Conservation (phyloP, 2,329 filamentous ascomycete genomes). For the Onygenales sp. region DNA sequence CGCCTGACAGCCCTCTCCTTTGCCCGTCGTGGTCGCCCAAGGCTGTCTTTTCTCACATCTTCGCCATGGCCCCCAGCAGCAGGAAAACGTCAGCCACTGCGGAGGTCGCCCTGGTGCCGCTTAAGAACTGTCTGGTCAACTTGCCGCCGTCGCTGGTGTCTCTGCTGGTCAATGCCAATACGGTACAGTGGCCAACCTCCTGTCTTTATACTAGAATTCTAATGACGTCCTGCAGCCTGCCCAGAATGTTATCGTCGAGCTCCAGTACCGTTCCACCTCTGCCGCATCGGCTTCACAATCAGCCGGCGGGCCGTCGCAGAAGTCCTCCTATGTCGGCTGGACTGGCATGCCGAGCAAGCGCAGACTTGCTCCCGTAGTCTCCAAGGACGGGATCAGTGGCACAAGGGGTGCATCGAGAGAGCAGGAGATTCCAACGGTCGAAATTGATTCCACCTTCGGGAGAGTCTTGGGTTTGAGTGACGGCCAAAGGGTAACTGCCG, state of each 20-base stretch:
- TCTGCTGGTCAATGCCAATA: slow-evolving; percentile 79
- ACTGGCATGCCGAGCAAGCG: slow-evolving; percentile 95
- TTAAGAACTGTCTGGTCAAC: slow-evolving; percentile 94
- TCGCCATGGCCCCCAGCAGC: slow-evolving; percentile 28
- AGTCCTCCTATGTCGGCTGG: slow-evolving; percentile 85
- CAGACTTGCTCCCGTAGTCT: slow-evolving; percentile 62
- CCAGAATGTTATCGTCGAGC: slow-evolving; percentile 93
- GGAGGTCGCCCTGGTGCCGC: slow-evolving; percentile 73
- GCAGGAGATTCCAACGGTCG: slow-evolving; percentile 67
- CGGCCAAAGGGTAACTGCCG: slow-evolving; percentile 61
- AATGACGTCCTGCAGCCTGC: slow-evolving; percentile 51
- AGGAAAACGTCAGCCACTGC: slow-evolving; percentile 56
- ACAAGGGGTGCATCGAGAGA: slow-evolving; percentile 53
- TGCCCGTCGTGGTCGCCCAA: slow-evolving; percentile 1
- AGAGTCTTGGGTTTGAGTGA: slow-evolving; percentile 66
- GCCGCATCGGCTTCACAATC: slow-evolving; percentile 38
- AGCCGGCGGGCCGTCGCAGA: slow-evolving; percentile 43
- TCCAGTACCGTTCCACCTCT: slow-evolving; percentile 60
- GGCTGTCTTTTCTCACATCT: slow-evolving; percentile 8
- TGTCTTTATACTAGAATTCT: neutral
- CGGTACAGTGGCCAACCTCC: slow-evolving; percentile 48
- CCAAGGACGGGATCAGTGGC: slow-evolving; percentile 61
- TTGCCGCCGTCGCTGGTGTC: slow-evolving; percentile 76
- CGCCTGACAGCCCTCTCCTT: neutral
- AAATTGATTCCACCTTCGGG: slow-evolving; percentile 80